Evolutionary conservation across 2,329 filamentous ascomycete species (phyloP).

Genomic region (Xylariales sp.): DNA sequence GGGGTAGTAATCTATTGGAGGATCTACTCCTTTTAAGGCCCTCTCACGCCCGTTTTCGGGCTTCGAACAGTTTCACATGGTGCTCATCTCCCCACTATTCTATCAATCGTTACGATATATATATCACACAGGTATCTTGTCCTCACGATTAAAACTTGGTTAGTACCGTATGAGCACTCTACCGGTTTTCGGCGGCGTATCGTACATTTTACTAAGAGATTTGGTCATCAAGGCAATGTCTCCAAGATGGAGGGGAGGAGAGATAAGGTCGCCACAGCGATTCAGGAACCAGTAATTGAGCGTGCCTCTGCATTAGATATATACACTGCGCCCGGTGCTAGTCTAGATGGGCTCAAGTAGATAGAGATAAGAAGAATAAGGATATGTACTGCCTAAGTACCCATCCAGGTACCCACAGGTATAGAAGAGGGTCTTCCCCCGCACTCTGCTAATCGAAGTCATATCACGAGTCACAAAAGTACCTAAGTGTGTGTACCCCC

Average conservation of each 20-base stretch:
- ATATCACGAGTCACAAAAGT: background rate
- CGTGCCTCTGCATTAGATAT: constrained; percentile 2
- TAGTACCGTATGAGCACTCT: constrained; percentile 17
- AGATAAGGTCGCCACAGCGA: constrained; percentile 9
- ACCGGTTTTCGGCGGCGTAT: constrained; percentile 43
- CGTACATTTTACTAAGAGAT: background rate
- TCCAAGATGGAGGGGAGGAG: background rate
- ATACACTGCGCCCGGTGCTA: constrained; percentile 4
- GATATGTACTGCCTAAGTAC: no score
- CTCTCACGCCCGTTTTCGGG: constrained; percentile 43
- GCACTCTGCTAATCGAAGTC: background rate
- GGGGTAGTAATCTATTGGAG: constrained; percentile 11
- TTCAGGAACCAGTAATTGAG: background rate
- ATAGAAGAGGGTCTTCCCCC: constrained; percentile 23
- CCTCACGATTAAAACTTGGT: constrained; percentile 27
- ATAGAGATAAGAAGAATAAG: no score
- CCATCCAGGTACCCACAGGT: background rate
- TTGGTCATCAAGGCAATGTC: background rate
- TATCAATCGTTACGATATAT: constrained; percentile 30
- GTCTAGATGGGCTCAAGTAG: constrained; percentile 4
- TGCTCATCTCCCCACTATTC: constrained; percentile 15
- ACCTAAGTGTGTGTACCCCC: background rate
- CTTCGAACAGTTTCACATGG: constrained; percentile 17
- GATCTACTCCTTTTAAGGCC: constrained; percentile 9
- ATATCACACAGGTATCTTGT: constrained; percentile 42